These are phyloP conservation scores for Umbilicaria muhlenbergii DNA, from an alignment of 495 filamentous ascomycete genomes.

Conservation along the genomic window DNA sequence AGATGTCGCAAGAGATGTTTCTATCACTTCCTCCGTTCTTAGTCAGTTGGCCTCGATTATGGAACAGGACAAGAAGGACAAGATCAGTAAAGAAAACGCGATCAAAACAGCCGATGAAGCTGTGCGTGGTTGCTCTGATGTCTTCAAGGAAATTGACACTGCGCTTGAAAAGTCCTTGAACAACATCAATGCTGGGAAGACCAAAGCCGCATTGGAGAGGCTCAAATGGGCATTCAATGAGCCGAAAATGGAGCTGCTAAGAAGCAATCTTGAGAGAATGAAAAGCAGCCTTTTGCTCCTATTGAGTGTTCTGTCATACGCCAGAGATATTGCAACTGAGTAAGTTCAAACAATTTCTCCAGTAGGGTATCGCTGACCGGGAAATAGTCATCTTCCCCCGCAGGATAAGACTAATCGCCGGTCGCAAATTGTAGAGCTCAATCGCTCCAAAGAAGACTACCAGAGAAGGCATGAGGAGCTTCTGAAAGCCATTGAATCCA, in stretches of 20 bases:
- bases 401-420: too few relatives aligned
- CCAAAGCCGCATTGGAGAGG: constrained; percentile 4
- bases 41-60: constrained; percentile 16
- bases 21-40: constrained; percentile 19
- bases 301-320: constrained; percentile 24
- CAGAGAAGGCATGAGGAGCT: too few relatives aligned
- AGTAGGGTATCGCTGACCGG: too few relatives aligned
- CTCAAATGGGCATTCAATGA: constrained; percentile 13
- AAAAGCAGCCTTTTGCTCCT: constrained; percentile 22
- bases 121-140: constrained; percentile 13
- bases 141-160: constrained; percentile 18
- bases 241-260: constrained; percentile 15
- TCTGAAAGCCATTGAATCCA: too few relatives aligned
- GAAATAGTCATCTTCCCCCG: too few relatives aligned
- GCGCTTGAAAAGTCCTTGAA: constrained; percentile 10
- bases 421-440: too few relatives aligned
- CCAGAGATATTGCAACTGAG: constrained; percentile 3
- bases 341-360: too few relatives aligned
- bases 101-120: constrained; percentile 10
- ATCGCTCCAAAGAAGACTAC: too few relatives aligned
- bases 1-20: constrained; percentile 21
- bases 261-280: constrained; percentile 19
- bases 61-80: constrained; percentile 11
- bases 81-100: constrained; percentile 16
- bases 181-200: background rate